Conservation (phyloP, 1,139 yeast genomes). For the Yamadazyma spencermartinsiae region DNA sequence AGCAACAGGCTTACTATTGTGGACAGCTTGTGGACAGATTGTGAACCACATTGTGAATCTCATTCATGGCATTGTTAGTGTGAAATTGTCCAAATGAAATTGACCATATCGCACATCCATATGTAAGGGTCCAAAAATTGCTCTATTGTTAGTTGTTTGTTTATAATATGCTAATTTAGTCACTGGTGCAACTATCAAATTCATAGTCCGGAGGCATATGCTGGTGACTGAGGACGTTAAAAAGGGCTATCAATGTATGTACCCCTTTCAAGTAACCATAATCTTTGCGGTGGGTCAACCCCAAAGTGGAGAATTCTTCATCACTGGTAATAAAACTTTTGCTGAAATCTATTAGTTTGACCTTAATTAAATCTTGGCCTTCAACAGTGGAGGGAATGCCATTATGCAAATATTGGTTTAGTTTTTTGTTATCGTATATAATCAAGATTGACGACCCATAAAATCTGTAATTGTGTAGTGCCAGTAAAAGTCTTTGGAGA, state of each 20-base stretch:
- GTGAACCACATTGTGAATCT: no score
- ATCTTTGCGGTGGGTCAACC: slow-evolving; percentile 40
- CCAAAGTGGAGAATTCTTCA: slow-evolving; percentile 10
- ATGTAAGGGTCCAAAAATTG: no score
- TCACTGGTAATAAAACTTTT: slow-evolving; percentile 67
- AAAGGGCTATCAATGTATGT: slow-evolving; percentile 47
- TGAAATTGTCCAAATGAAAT: no score
- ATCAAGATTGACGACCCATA: slow-evolving; percentile 88
- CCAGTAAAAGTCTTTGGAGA: slow-evolving; percentile 53
- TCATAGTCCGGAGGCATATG: no score
- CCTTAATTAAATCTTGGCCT: slow-evolving; percentile 31
- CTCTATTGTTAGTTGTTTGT: no score
- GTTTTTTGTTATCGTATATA: slow-evolving; percentile 67
- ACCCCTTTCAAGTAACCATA: slow-evolving; percentile 85
- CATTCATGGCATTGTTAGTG: no score
- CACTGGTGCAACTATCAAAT: slow-evolving; percentile 12
- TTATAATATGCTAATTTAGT: no score
- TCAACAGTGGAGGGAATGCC: background rate
- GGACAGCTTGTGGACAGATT: no score
- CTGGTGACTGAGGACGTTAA: background rate
- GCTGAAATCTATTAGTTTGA: slow-evolving; percentile 92
- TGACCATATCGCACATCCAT: no score
- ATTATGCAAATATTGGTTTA: slow-evolving; percentile 28
- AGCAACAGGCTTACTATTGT: no score
- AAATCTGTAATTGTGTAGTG: slow-evolving; percentile 77